Conservation (phyloP, 2,329 filamentous ascomycete species). For the Colletotrichum magnum region DNA sequence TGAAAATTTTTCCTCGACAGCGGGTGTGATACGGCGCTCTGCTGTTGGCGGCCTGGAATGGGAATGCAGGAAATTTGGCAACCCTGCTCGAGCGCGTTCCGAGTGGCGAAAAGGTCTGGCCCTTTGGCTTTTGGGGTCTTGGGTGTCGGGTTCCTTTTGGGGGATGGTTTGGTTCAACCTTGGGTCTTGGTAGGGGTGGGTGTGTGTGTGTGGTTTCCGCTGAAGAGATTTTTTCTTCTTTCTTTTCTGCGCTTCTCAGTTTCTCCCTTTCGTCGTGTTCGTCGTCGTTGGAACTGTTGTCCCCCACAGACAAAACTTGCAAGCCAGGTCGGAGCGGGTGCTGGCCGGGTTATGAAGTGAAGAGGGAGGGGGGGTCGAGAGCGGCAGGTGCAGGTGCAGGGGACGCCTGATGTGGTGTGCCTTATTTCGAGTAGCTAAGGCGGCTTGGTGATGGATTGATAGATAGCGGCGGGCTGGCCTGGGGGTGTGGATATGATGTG, state of each 20-base stretch:
- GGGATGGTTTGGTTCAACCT: too few species aligned
- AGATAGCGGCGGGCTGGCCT: constrained; percentile 40
- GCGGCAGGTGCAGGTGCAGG: constrained; percentile 31
- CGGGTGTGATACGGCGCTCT: constrained; percentile 27
- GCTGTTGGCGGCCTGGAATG: constrained; percentile 38
- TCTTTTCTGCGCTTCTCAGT: not conserved
- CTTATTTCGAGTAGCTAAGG: constrained; percentile 37
- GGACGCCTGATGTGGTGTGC: constrained; percentile 40
- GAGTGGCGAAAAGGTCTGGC: constrained; percentile 34
- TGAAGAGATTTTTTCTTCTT: constrained; percentile 37
- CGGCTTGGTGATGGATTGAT: constrained; percentile 39
- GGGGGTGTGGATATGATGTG: constrained; percentile 23
- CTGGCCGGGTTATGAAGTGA: constrained; percentile 38
- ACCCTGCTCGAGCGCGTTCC: constrained; percentile 34
- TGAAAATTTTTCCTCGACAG: constrained; percentile 36
- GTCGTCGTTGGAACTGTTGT: constrained; percentile 7
- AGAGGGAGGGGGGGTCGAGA: constrained; percentile 22
- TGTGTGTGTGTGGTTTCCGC: constrained; percentile 11
- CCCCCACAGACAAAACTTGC: constrained; percentile 20
- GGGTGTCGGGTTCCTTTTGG: too few species aligned
- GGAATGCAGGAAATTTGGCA: constrained; percentile 38
- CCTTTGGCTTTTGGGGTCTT: constrained; percentile 15
- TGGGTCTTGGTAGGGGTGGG: not conserved
- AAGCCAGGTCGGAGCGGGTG: constrained; percentile 35
- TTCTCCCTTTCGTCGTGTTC: too few species aligned